Evolutionary conservation across 306 rosid species (phyloP).

Genomic region (Gastrolobium villosum): DNA sequence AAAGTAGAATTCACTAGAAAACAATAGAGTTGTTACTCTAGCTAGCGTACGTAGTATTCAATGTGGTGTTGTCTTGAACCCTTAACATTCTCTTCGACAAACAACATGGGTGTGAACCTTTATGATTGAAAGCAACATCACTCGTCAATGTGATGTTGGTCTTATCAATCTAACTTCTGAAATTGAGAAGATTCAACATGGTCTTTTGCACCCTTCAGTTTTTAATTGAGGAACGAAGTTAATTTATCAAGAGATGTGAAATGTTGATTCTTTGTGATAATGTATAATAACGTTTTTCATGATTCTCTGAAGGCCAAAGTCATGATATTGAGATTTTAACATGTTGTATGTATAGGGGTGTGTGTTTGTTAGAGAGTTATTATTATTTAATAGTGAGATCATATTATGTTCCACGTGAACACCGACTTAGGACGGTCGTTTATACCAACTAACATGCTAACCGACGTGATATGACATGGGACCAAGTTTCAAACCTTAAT

Average conservation of each 20-base stretch:
- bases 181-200: neutral
- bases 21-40: neutral
- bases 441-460: neutral
- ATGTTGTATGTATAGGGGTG: neutral
- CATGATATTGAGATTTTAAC: neutral
- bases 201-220: neutral
- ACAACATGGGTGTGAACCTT: neutral
- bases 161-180: neutral
- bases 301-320: neutral
- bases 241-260: neutral
- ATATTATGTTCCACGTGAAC: neutral
- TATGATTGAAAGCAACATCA: neutral
- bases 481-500: neutral
- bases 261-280: neutral
- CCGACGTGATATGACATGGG: slow-evolving; percentile 22
- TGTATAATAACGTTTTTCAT: neutral
- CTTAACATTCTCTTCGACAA: neutral
- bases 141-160: neutral
- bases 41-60: neutral
- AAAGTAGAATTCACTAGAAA: neutral
- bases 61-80: slow-evolving; percentile 6
- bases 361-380: neutral
- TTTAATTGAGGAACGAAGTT: too few species aligned
- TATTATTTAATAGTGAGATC: neutral
- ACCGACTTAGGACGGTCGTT: neutral